Conservation (phyloP, 2,329 filamentous ascomycete genomes). For the Dothistroma pini region DNA sequence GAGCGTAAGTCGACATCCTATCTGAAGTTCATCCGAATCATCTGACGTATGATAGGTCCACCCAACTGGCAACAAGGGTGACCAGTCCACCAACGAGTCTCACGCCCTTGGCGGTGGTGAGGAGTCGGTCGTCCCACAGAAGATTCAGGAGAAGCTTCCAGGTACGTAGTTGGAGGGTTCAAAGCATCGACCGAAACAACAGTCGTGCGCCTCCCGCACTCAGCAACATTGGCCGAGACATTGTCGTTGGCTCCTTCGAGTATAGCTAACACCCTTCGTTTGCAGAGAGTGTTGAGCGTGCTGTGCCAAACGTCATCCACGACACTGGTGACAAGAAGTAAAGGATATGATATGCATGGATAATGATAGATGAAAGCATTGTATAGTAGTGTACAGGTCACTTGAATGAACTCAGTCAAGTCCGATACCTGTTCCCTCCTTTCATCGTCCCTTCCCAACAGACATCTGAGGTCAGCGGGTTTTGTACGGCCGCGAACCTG, state of each 20-base stretch:
- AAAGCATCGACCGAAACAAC: too few species aligned
- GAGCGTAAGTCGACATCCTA: not conserved
- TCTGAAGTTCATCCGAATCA: not conserved
- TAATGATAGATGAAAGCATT: not conserved
- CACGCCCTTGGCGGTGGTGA: conserved; percentile 1
- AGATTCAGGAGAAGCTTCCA: conserved; percentile 3
- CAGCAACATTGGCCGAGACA: too few species aligned
- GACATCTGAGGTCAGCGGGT: too few species aligned
- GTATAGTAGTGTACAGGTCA: not conserved
- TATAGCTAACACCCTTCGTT: too few species aligned
- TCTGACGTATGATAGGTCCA: not conserved
- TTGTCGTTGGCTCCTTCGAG: too few species aligned
- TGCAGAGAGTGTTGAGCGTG: conserved; percentile 2
- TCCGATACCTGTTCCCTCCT: too few species aligned
- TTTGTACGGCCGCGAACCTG: too few species aligned
- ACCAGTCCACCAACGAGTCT: not conserved
- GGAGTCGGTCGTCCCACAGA: conserved; percentile 3
- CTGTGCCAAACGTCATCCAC: conserved; percentile 3
- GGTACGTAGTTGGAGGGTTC: too few species aligned
- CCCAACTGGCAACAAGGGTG: not conserved
- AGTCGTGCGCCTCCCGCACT: too few species aligned
- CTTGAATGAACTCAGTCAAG: too few species aligned
- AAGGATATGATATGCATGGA: not conserved
- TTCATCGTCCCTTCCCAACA: too few species aligned
- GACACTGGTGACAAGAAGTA: conserved; percentile 1